Evolutionary conservation across 192 early-diverging fungal genomes (phyloP).

Genomic region (Umbelopsis isabellina): DNA sequence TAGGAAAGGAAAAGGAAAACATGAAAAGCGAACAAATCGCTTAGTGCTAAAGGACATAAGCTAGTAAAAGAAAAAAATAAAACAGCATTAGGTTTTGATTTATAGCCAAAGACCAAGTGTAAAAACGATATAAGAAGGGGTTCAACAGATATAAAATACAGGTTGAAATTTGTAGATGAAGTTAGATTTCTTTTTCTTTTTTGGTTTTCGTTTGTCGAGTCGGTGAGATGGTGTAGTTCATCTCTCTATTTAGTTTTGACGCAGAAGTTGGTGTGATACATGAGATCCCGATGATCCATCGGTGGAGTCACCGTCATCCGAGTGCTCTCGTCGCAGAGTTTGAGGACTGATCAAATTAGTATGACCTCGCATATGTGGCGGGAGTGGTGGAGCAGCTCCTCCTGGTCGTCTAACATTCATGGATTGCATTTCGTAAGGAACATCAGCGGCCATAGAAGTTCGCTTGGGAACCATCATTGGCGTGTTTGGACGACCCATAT

Average conservation of each 20-base stretch:
- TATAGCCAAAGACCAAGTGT: too few species aligned
- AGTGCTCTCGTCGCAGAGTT: not conserved
- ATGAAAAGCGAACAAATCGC: too few species aligned
- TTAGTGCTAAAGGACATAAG: too few species aligned
- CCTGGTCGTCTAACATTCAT: not conserved
- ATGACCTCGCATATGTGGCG: not conserved
- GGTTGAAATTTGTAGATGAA: too few species aligned
- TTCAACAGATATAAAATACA: too few species aligned
- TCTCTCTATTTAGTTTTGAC: not conserved
- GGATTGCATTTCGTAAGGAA: constrained; percentile 9
- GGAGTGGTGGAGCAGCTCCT: not conserved
- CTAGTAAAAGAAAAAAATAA: too few species aligned
- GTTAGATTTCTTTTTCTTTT: too few species aligned
- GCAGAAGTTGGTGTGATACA: constrained; percentile 2
- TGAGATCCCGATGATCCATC: not conserved
- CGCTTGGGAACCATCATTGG: constrained; percentile 18
- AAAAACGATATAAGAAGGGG: too few species aligned
- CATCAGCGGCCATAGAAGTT: not conserved
- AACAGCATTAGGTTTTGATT: too few species aligned
- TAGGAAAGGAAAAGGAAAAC: too few species aligned
- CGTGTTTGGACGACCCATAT: not conserved
- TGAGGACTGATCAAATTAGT: not conserved
- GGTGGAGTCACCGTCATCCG: not conserved
- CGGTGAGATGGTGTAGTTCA: too few species aligned
- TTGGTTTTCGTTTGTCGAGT: too few species aligned